phyloP scores from a whole-genome alignment of 2,329 filamentous ascomycete genomes.

The Arthrobotrys sphaeroides region DNA sequence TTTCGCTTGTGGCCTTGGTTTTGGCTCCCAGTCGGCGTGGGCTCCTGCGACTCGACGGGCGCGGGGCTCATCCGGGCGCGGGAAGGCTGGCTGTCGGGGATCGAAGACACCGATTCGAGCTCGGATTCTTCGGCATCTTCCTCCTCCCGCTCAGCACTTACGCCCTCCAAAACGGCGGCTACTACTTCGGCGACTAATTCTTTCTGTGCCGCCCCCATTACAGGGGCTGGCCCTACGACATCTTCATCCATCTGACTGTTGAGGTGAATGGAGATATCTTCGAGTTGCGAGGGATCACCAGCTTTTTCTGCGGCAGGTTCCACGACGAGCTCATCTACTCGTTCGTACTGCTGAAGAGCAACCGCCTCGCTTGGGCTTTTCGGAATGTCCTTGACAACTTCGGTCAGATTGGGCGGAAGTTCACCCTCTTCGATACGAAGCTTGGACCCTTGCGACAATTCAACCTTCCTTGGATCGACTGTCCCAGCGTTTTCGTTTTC shows the following conservation, averaged over 20 bases:
- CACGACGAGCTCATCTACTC: not conserved
- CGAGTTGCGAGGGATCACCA: conserved; percentile 10
- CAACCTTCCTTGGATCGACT: conserved; percentile 31
- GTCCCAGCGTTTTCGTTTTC: conserved; percentile 8
- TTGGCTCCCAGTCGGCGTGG: not conserved
- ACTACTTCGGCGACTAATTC: not conserved
- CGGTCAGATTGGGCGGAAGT: conserved; percentile 28
- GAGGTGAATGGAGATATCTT: conserved; percentile 44
- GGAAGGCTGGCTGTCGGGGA: conserved; percentile 44
- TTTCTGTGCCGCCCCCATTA: not conserved
- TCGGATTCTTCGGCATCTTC: conserved; percentile 13
- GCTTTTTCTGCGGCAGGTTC: not conserved
- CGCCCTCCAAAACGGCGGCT: not conserved
- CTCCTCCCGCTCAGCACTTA: not conserved
- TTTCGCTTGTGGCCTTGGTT: conserved; percentile 44
- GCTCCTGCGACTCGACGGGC: conserved; percentile 19
- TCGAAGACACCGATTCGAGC: conserved; percentile 24
- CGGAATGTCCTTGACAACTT: conserved; percentile 28
- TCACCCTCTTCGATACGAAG: conserved; percentile 41
- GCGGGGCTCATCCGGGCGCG: conserved; percentile 9
- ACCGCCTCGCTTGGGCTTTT: conserved; percentile 36
- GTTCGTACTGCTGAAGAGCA: conserved; percentile 32
- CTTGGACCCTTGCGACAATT: conserved; percentile 39
- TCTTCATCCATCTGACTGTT: conserved; percentile 32
- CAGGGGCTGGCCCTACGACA: not conserved